A percentile compares a stretch with the other conserved stretches of the same genome.
phyloP scores from a whole-genome alignment of 1,284 basidiomycete species.

The Cryptococcus deneoformans region DNA sequence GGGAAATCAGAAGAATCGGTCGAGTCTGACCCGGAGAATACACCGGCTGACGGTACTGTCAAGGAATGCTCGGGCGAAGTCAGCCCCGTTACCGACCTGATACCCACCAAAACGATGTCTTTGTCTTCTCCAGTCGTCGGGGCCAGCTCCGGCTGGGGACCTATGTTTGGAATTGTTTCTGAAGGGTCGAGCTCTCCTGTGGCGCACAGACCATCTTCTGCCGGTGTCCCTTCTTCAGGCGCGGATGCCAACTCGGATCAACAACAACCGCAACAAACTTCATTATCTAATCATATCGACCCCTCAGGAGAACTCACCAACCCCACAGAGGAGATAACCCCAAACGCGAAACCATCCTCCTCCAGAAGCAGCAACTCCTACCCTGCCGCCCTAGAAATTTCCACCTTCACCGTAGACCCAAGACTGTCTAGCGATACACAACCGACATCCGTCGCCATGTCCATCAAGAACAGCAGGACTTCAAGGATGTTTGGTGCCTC shows the following conservation, averaged over 20 bases:
- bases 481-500: background rate
- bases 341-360: background rate
- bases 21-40: too few relatives aligned
- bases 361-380: background rate
- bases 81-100: too few relatives aligned
- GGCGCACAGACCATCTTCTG: background rate
- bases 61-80: too few relatives aligned
- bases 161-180: constrained; percentile 32
- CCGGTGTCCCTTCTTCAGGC: too few relatives aligned
- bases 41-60: too few relatives aligned
- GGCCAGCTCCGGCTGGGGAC: constrained; percentile 34
- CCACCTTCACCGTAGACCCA: background rate
- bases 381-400: background rate
- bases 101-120: too few relatives aligned
- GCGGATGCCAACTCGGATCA: too few relatives aligned
- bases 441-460: background rate
- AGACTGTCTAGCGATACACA: background rate
- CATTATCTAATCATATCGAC: too few relatives aligned
- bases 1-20: too few relatives aligned
- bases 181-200: constrained; percentile 2
- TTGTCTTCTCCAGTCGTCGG: background rate
- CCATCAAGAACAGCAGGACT: background rate
- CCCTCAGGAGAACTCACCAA: too few relatives aligned
- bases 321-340: too few relatives aligned
- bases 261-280: too few relatives aligned